Base-by-base conservation (phyloP, 2,329 filamentous ascomycete genomes). In the Cladosporium sp. region DNA sequence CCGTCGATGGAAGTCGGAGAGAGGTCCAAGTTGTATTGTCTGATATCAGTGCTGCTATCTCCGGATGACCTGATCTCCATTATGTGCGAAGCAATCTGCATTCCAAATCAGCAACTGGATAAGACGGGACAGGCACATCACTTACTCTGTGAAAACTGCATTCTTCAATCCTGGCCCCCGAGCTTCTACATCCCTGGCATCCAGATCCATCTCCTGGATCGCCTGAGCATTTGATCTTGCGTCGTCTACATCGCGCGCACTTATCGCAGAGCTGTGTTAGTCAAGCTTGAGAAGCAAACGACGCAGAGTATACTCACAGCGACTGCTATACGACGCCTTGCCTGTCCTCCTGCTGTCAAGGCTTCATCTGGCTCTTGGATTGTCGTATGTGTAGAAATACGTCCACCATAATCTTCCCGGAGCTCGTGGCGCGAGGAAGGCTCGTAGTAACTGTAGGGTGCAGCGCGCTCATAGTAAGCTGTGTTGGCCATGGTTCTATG, bases 201-300 rank as follows among this genome's bases (percentile, higher is more conserved):
- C 84, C 83, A 33, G 75, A 71, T n/a, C 85, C 86, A 61, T 85
- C 81, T 27, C 86, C 86, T 29, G 78, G 76, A 64, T 95, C 89
- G 38, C 92, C 92, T 62, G 87, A 95, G 72, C 92, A 97, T 59
- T 88, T 85, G 61, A 97, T 97, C 75, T 97, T 97, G 52, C 92
- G 82, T 72, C 92, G 91, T 53, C 92, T 83, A 69, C 92, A 97
- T 58, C 92, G 83, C 30, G 83, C 82, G 67, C 92, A 97, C 92
- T 96, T 57, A 5, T 38, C 16, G 27, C n/a, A 45, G 27, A 49
- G 52, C 49, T 60, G 52, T 30, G 15, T 15, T 49, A 27, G n/a
- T 22, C 25, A n/a, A 16, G 12, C n/a, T 7, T 3, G 2, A 15
- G 13, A 3, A n/a, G 12, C 2, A 35, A 3, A 35, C 12, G 32